Evolutionary conservation across 352 stramenopile genomes (phyloP).

Genomic region (Globisporangium emineosum): DNA sequence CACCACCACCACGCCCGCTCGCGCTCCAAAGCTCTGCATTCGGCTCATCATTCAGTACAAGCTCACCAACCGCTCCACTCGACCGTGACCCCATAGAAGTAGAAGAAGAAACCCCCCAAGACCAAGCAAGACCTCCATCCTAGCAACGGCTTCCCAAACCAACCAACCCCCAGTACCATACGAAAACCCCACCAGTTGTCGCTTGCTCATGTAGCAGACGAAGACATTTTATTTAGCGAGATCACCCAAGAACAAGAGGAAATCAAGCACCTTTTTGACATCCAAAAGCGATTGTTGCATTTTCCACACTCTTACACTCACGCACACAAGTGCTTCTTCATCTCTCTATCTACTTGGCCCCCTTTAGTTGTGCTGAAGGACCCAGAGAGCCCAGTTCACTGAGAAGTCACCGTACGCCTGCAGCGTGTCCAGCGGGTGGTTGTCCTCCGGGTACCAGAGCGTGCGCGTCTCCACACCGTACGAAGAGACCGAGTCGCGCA

Average conservation of each 20-base stretch:
- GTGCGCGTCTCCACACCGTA: conserved; percentile 51
- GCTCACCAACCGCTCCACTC: neutral
- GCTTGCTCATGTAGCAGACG: conserved; percentile 2
- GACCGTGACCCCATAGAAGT: conserved; percentile 1
- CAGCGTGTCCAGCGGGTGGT: conserved; percentile 65
- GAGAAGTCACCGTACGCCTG: conserved; percentile 65
- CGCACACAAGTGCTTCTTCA: neutral
- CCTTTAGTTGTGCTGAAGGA: conserved; percentile 52
- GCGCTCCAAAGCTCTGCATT: conserved; percentile 1
- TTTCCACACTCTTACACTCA: neutral
- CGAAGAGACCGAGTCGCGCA: conserved; percentile 81
- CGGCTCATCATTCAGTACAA: neutral
- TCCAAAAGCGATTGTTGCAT: neutral
- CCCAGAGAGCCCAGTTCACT: conserved; percentile 75
- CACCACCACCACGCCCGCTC: neutral
- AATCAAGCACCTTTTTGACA: conserved; percentile 1
- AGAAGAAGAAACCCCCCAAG: conserved; percentile 5
- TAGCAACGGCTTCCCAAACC: neutral
- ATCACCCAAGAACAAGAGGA: neutral
- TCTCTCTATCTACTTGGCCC: too few relatives aligned
- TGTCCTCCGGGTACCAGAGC: conserved; percentile 77
- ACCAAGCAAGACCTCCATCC: neutral
- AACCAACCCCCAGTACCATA: conserved; percentile 9
- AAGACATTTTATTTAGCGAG: conserved; percentile 12
- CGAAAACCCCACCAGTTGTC: neutral